A percentile compares a stretch with the other conserved stretches of the same genome.
Evolutionary conservation across 2,329 filamentous ascomycete species (phyloP).

Genomic region (Chaetoscypha palmicola): DNA sequence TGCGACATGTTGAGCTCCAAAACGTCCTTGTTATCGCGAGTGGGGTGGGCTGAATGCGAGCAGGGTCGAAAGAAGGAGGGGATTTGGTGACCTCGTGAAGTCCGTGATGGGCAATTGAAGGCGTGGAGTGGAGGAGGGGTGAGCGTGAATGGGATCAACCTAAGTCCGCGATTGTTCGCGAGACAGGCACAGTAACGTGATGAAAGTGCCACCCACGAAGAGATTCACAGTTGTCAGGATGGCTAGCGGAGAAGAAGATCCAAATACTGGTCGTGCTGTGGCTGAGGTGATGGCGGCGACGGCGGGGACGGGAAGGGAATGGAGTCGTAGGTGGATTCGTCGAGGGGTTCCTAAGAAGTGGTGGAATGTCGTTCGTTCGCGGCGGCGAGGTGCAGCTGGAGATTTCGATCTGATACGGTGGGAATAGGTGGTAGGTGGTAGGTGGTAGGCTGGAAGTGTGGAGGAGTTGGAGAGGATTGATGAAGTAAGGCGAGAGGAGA

Average conservation of each 20-base stretch:
- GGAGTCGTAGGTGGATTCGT: conserved; percentile 7
- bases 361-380: conserved; percentile 13
- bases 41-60: conserved; percentile 38
- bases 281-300: no score
- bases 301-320: no score
- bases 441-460: conserved; percentile 19
- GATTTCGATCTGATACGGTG: conserved; percentile 8
- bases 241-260: conserved; percentile 16
- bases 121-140: conserved; percentile 16
- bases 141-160: conserved; percentile 11
- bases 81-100: conserved; percentile 36
- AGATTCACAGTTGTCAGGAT: conserved; percentile 18
- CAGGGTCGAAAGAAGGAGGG: conserved; percentile 37
- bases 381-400: neutral
- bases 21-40: conserved; percentile 32
- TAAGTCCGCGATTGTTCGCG: conserved; percentile 19
- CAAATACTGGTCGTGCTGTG: no score
- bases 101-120: conserved; percentile 49
- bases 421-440: no score
- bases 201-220: conserved; percentile 17
- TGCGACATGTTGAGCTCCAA: conserved; percentile 63
- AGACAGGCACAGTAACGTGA: conserved; percentile 25
- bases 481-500: conserved; percentile 20
- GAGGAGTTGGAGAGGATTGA: conserved; percentile 18
- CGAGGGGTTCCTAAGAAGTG: conserved; percentile 10